Conservation (phyloP, 2,329 filamentous ascomycete species). For the Diaporthe sp. region DNA sequence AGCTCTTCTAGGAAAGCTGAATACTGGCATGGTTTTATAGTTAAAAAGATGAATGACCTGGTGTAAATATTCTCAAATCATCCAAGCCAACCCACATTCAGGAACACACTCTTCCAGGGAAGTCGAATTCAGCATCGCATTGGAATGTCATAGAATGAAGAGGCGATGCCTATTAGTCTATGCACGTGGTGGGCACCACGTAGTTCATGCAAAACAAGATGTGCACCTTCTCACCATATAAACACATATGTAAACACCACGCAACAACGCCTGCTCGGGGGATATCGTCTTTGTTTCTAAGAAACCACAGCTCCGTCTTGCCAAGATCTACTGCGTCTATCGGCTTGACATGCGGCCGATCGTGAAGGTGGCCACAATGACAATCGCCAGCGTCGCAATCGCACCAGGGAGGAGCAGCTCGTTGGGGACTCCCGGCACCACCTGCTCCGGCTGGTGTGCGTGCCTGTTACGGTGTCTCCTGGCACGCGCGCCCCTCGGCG, state of each 20-base stretch:
- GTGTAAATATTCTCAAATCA: too few species aligned
- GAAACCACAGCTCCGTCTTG: constrained; percentile 15
- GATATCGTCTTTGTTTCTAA: constrained; percentile 34
- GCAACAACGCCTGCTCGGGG: constrained; percentile 41
- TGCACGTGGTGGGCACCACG: constrained; percentile 1
- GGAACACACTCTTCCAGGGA: neutral
- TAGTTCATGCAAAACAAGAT: constrained; percentile 10
- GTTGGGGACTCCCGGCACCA: constrained; percentile 93
- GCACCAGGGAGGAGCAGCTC: constrained; percentile 93
- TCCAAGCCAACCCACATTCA: neutral
- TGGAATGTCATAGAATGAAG: constrained; percentile 12
- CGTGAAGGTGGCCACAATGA: constrained; percentile 93
- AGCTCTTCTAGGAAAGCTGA: neutral
- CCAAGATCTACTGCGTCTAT: constrained; percentile 48
- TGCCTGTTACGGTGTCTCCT: constrained; percentile 53
- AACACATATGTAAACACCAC: constrained; percentile 8
- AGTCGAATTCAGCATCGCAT: constrained; percentile 1
- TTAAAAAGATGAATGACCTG: neutral
- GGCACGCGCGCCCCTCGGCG: constrained; percentile 60
- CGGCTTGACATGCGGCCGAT: constrained; percentile 78
- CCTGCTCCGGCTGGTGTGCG: constrained; percentile 68
- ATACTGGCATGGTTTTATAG: neutral
- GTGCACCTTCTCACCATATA: constrained; percentile 30
- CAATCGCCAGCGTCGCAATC: constrained; percentile 93
- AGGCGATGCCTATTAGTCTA: constrained; percentile 34